Conservation (phyloP, 495 filamentous ascomycete species). For the Aspergillus panamensis region DNA sequence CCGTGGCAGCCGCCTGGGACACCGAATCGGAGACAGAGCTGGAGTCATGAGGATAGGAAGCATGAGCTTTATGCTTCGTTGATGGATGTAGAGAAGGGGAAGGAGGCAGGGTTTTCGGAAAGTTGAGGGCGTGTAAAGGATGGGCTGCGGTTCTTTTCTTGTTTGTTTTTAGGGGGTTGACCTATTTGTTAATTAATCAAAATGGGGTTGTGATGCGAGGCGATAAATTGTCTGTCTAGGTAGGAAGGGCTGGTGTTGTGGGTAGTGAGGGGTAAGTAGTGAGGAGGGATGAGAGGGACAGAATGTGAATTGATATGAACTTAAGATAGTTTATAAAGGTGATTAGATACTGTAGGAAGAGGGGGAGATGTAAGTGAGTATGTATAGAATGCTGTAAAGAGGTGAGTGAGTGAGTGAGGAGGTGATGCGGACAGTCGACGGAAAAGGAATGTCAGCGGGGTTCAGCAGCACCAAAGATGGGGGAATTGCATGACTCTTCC, state of each 20-base stretch:
- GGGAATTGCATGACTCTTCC: background rate
- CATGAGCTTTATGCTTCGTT: constrained; percentile 34
- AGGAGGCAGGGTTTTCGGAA: constrained; percentile 34
- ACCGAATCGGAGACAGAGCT: constrained; percentile 28
- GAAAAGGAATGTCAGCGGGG: background rate
- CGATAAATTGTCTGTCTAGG: too few relatives aligned
- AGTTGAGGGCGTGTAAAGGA: background rate
- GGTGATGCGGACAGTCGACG: background rate
- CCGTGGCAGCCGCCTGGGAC: constrained; percentile 29
- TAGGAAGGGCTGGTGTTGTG: too few relatives aligned
- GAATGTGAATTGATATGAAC: too few relatives aligned
- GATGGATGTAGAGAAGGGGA: constrained; percentile 25
- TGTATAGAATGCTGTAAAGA: too few relatives aligned
- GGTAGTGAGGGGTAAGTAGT: too few relatives aligned
- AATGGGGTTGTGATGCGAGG: too few relatives aligned
- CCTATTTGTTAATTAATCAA: too few relatives aligned
- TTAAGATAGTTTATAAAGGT: too few relatives aligned
- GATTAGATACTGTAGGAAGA: too few relatives aligned
- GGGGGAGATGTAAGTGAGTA: too few relatives aligned
- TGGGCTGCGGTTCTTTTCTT: background rate
- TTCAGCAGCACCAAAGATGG: background rate
- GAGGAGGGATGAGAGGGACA: too few relatives aligned
- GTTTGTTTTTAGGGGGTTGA: background rate
- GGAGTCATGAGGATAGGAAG: constrained; percentile 37
- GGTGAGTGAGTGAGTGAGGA: too few relatives aligned